Base-by-base conservation (phyloP, 305 asterid species). In the Plantago coronopus region DNA sequence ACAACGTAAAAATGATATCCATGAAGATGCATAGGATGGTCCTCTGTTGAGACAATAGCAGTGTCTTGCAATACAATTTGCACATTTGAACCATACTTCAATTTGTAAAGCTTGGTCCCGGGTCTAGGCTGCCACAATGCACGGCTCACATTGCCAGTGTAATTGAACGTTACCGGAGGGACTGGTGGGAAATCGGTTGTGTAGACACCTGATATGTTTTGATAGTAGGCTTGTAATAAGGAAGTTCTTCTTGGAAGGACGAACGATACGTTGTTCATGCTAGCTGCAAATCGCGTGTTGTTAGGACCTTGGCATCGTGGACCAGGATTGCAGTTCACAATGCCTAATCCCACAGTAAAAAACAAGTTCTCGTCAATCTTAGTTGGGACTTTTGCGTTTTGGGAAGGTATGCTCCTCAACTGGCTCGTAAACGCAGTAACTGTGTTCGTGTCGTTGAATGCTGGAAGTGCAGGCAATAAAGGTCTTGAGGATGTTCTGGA, bases 11-110 rank as follows among this genome's bases (percentile, higher is more conserved):
- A 90, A 71, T 90, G 85, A 76, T 85, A 90, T 16, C 97, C 96
- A 22, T 90, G 97, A 61, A 90, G 73, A 71, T 87, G 97, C n/a
- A 87, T 2, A 0, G 96, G 97, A 53, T 90, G 97, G 60, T 82
- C 88, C 59, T 87, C 96, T 0, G 91, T 77, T 1, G 86, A 78
- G 27, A 87, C 56, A 0, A 90, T 79, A 5, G 88, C 84, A 1
- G 97, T 87, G 43, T 88, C 96, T 23, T 90, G 96, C 65, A 90
- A 44, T 22, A 90, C 80, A 42, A 90, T 65, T 49, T 90, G 89
- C 1, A 83, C 94, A 0, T 85, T 87, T 0, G 79, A 69, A 20
- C 88, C 86, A 29, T 83, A 90, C 25, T 79, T 55, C 20, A 90
- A 59, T 65, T 81, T 68, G 31, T 83, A 85, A 48, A 85, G 69